Conservation (phyloP, 257 asterid species). For the Rehmannia glutinosa region DNA sequence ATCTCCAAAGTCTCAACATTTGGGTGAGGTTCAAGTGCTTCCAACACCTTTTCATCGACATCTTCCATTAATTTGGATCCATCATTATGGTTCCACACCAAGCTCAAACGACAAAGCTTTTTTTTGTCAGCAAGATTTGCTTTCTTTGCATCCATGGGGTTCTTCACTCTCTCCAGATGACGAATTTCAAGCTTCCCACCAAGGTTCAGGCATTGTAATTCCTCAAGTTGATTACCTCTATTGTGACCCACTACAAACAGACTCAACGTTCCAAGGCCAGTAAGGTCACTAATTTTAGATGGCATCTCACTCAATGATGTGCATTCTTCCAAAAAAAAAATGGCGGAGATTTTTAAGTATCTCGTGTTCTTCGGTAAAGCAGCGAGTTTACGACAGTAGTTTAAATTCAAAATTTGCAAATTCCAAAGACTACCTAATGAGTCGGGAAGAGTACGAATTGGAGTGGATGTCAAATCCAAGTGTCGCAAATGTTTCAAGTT, state of each 20-base stretch:
- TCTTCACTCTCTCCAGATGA: too few species aligned
- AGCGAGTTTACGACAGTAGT: too few species aligned
- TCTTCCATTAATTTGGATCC: too few species aligned
- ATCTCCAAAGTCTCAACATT: too few species aligned
- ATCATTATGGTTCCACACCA: slow-evolving; percentile 7
- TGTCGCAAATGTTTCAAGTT: slow-evolving; percentile 23
- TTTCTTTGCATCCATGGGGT: too few species aligned
- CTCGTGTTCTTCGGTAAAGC: too few species aligned
- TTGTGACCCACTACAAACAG: too few species aligned
- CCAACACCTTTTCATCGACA: too few species aligned
- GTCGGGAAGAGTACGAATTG: slow-evolving; percentile 16
- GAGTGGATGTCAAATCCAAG: slow-evolving; percentile 15
- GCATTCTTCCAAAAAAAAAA: not conserved
- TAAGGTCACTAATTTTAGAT: slow-evolving; percentile 19
- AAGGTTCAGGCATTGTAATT: too few species aligned
- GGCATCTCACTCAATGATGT: slow-evolving; percentile 8
- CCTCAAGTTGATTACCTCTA: too few species aligned
- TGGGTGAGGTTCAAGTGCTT: too few species aligned
- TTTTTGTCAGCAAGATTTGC: slow-evolving; percentile 16
- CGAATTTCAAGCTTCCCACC: too few species aligned
- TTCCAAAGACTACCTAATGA: slow-evolving; percentile 30
- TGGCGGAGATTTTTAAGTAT: slow-evolving; percentile 28
- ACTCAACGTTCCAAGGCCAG: slow-evolving; percentile 21
- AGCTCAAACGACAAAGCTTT: slow-evolving; percentile 11
- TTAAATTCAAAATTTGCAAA: slow-evolving; percentile 26